Percentiles rank a stretch among this genome's conserved stretches.
These are phyloP conservation scores for Mycothermus thermophilus DNA, from an alignment of 495 filamentous ascomycete genomes.

Conservation along the genomic window DNA sequence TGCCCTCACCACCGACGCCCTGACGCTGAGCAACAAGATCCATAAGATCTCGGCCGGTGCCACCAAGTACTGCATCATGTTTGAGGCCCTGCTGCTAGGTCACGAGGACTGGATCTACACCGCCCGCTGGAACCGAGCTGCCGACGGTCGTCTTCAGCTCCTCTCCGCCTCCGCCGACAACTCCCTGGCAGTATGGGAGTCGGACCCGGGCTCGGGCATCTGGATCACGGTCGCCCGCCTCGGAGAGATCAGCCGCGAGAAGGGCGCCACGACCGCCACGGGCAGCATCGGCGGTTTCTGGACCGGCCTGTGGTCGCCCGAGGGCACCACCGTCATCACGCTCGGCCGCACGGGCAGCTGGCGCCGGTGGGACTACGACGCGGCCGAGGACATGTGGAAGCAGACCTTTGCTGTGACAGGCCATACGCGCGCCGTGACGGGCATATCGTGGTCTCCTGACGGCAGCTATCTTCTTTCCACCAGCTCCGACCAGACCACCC, in stretches of 20 bases:
- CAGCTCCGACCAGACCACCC: constrained; percentile 85
- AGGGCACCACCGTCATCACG: constrained; percentile 57
- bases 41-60: constrained; percentile 47
- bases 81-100: constrained; percentile 86
- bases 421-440: constrained; percentile 66
- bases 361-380: constrained; percentile 56
- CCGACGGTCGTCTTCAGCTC: constrained; percentile 45
- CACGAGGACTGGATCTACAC: constrained; percentile 99
- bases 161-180: constrained; percentile 92
- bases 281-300: constrained; percentile 93
- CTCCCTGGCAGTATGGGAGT: constrained; percentile 82
- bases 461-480: constrained; percentile 82
- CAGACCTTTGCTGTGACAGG: constrained; percentile 69
- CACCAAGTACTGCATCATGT: constrained; percentile 62
- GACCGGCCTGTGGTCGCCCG: constrained; percentile 84
- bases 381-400: constrained; percentile 47
- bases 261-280: constrained; percentile 89
- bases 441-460: constrained; percentile 68
- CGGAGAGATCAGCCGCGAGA: constrained; percentile 84
- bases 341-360: constrained; percentile 87
- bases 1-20: constrained; percentile 31
- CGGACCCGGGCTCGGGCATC: constrained; percentile 67
- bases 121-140: constrained; percentile 52
- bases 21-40: constrained; percentile 67
- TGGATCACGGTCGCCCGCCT: constrained; percentile 77